Evolutionary conservation across 176 grass and related monocot species (phyloP).

Genomic region (Carex scoparia): DNA sequence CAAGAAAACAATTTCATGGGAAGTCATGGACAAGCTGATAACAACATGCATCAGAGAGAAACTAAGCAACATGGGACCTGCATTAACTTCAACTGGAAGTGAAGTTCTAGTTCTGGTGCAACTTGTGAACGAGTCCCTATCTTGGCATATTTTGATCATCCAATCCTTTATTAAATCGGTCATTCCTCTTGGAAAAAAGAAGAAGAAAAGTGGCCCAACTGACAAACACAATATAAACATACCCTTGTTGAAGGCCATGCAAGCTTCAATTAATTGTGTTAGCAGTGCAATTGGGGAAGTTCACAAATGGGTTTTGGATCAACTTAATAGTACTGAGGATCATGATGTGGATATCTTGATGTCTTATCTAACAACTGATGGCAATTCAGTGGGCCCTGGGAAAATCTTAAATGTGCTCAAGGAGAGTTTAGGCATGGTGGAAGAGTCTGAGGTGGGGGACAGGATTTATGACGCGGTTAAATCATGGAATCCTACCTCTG

Average conservation of each 20-base stretch:
- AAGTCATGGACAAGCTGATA: slow-evolving; percentile 57
- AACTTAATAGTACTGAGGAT: slow-evolving; percentile 47
- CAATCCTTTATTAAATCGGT: slow-evolving; percentile 62
- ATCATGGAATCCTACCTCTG: slow-evolving; percentile 49
- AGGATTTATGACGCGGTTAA: slow-evolving; percentile 46
- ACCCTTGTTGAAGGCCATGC: slow-evolving; percentile 50
- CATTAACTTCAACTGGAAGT: slow-evolving; percentile 56
- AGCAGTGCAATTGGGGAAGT: slow-evolving; percentile 36
- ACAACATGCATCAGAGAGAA: slow-evolving; percentile 54
- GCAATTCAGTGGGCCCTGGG: slow-evolving; percentile 38
- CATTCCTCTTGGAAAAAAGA: slow-evolving; percentile 72
- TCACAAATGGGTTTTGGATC: slow-evolving; percentile 55
- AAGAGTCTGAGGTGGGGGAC: slow-evolving; percentile 43
- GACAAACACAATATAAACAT: slow-evolving; percentile 40
- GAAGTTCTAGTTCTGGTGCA: slow-evolving; percentile 51
- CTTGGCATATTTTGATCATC: slow-evolving; percentile 80
- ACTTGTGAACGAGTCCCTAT: slow-evolving; percentile 73
- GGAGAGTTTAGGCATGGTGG: slow-evolving; percentile 32
- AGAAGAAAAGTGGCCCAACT: slow-evolving; percentile 58
- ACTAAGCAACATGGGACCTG: slow-evolving; percentile 32
- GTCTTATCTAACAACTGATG: slow-evolving; percentile 45
- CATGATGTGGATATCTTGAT: slow-evolving; percentile 54
- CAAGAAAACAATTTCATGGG: slow-evolving; percentile 50
- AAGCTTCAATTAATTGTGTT: slow-evolving; percentile 55
- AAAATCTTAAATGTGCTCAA: slow-evolving; percentile 41